Base-by-base conservation (phyloP, 1,284 basidiomycete genomes). In the Polyporus tsugae region DNA sequence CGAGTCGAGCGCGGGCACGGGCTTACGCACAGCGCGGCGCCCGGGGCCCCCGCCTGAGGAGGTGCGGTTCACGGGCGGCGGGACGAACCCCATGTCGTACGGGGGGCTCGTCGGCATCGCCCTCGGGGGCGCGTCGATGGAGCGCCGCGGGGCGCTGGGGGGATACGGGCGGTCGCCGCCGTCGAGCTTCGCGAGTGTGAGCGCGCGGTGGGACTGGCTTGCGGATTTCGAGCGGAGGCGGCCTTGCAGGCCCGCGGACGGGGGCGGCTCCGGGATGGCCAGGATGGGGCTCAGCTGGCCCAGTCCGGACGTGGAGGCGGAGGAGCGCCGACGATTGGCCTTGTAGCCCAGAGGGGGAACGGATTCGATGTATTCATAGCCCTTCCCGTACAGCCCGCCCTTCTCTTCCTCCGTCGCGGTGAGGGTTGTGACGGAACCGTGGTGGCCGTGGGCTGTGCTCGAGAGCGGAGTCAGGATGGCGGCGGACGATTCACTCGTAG, bases 1-100 rank as follows among this genome's bases (percentile, higher is more conserved):
- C 29, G 64, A 66, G 62, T 77, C 73, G 68, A 80, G 84, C 33
- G 78, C 76, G 19, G 85, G 85, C 22, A 85, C 84, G 2, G 85
- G 84, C 75, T 85, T 85, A 60, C 82, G 78, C 29, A 75, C 60
- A 29, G 77, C 69, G n/a, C 77, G 74, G 38, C 75, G 70, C 10
- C 60, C 61, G 39, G 57, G 57, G 4, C 55, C 65, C 46, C 42
- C 57, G 55, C 70, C 69, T 25, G 73, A 70, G 6, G 70, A 69
- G 36, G 77, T 35, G 53, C 75, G 74, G 64, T 73, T 75, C 72
- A 78, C 69, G 53, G 71, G 73, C 33, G 74, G 64, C 35, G 70
- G 22, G 0, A 41, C 36, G 38, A 60, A 60, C 6, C 58, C 58
- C 38, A 19, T 66, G 42, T 77, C 75, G 46, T 55, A 62, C 19